phyloP scores from a whole-genome alignment of 1,284 basidiomycete species.

The Cryptococcus sp. region DNA sequence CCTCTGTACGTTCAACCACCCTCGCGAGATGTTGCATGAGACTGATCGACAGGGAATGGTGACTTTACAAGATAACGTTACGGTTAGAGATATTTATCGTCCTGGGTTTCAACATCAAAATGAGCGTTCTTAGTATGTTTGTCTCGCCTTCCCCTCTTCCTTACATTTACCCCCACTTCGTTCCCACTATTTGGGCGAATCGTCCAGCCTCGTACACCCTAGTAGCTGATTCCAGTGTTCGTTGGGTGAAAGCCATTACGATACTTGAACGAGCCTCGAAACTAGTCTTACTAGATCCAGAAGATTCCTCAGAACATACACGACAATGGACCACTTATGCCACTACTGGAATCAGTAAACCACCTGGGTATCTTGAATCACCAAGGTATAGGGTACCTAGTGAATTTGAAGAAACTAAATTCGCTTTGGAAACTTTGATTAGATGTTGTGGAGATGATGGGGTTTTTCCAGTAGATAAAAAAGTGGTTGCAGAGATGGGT shows the following conservation, averaged over 20 bases:
- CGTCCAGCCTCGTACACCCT: background rate
- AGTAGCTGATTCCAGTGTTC: constrained; percentile 5
- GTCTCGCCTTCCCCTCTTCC: background rate
- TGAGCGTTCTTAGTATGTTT: constrained; percentile 32
- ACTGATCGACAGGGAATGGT: constrained; percentile 20
- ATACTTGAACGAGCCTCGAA: constrained; percentile 41
- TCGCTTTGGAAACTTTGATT: constrained; percentile 28
- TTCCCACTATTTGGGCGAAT: no score
- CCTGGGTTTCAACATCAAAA: constrained; percentile 14
- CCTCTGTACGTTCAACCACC: constrained; percentile 24
- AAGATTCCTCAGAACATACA: constrained; percentile 31
- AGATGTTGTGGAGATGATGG: constrained; percentile 32
- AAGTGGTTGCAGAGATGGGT: constrained; percentile 26
- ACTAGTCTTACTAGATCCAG: constrained; percentile 33
- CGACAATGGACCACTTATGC: constrained; percentile 27
- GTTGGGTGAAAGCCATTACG: constrained; percentile 32
- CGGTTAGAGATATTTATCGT: constrained; percentile 34
- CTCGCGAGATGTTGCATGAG: no score
- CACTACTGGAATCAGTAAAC: constrained; percentile 4
- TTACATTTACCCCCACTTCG: background rate
- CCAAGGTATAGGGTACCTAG: constrained; percentile 36
- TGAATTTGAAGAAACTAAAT: constrained; percentile 29
- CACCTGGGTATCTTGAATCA: constrained; percentile 35
- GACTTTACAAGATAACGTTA: constrained; percentile 30
- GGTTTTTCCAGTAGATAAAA: constrained; percentile 30